Base-by-base conservation (phyloP, 2,329 filamentous ascomycete genomes). In the Plectosphaerella cucumerina region DNA sequence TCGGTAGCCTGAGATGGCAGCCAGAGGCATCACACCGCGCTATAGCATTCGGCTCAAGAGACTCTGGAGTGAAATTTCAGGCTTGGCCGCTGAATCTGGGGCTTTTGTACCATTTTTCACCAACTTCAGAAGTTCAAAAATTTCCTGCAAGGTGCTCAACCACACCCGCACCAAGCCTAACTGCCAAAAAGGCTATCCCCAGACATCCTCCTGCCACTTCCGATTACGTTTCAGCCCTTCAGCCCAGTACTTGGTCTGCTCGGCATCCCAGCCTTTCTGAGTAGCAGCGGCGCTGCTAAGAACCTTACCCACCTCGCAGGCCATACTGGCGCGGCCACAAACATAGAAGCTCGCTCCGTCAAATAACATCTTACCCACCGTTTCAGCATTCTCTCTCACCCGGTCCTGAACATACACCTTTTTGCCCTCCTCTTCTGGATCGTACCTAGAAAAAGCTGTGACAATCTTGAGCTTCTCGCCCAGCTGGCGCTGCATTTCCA, bases 181-280 rank as follows among this genome's bases (percentile, higher is more conserved):
- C 4, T 31, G 26, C 12, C 26, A 8, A 31, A 5, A 10, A 31
- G 26, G 12, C 26, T 49, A 75, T 20, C 72, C 72, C 76, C 76
- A 80, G 42, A 80, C 75, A 67, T 80, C 76, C 57, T 78, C 75
- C 56, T 72, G 71, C 75, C 76, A 80, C 59, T 76, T 77, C n/a
- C 69, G 71, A 23, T 67, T 67, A 57, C 70, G 74, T 68, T 76
- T 78, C 37, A 76, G 60, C 15, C 61, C 66, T 54, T 75, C 74
- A 21, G 64, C 69, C 76, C 76, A 80, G 47, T 66, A 64, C 49
- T 71, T 71, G 14, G 70, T 64, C 43, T 73, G 67, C 6, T 52
- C 57, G 17, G 75, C 71, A 14, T 56, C 60, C 68, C 73, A 71
- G 1, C 60, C 62, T 52, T 69, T 70, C 34, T 57, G 56, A 20